Evolutionary conservation across 257 asterid species (phyloP).

Genomic region (Primulina tabacum): DNA sequence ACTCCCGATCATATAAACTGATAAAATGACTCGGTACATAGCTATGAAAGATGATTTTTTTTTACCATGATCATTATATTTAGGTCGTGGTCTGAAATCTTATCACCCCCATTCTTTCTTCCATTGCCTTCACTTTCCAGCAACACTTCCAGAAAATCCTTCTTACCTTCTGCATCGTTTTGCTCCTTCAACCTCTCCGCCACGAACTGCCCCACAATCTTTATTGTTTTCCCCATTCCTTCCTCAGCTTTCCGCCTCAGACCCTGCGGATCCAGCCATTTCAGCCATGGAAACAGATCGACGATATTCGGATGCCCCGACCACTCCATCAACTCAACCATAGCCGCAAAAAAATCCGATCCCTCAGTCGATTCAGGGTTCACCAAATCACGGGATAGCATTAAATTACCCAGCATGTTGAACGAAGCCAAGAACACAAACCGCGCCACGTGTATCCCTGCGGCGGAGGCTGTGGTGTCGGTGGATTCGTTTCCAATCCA

Average conservation of each 20-base stretch:
- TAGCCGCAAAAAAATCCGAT: slow-evolving; percentile 45
- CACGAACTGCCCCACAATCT: slow-evolving; percentile 36
- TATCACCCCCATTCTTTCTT: slow-evolving; percentile 11
- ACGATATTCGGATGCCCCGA: slow-evolving; percentile 49
- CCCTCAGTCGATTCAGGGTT: slow-evolving; percentile 40
- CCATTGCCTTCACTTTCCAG: slow-evolving; percentile 29
- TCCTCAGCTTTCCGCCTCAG: slow-evolving; percentile 36
- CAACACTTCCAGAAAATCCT: slow-evolving; percentile 53
- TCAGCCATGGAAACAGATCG: slow-evolving; percentile 54
- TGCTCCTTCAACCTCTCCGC: slow-evolving; percentile 34
- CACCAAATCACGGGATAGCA: slow-evolving; percentile 50
- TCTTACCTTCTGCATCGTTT: slow-evolving; percentile 18
- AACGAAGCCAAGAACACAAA: slow-evolving; percentile 56
- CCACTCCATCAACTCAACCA: slow-evolving; percentile 49
- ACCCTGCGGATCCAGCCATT: slow-evolving; percentile 52
- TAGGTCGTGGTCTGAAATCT: slow-evolving; percentile 39
- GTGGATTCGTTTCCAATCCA: slow-evolving; percentile 36
- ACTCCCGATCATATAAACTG: too few species aligned
- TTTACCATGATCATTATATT: slow-evolving; percentile 54
- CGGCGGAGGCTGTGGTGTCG: too few species aligned
- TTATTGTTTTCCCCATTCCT: slow-evolving; percentile 40
- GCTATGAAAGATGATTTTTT: not conserved
- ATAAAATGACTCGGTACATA: too few species aligned
- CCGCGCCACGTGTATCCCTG: slow-evolving; percentile 38
- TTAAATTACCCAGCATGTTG: slow-evolving; percentile 53